Evolutionary conservation across 805 yeast species (phyloP), one percentile per base, ranked within the genome.

Genomic region (Candida railenensis): DNA sequence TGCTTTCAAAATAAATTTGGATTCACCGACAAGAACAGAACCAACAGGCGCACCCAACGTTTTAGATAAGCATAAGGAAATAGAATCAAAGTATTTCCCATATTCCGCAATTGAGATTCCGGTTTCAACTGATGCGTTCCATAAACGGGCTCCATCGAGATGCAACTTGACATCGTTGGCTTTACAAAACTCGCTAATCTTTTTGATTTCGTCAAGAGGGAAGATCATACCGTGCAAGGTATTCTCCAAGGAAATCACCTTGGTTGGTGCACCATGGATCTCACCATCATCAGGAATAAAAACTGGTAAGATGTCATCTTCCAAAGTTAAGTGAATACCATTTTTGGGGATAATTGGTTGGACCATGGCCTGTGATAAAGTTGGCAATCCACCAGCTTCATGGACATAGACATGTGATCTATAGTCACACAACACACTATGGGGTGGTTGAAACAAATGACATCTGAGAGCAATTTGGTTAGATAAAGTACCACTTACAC

Each of bases 1-100:
- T 37, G 94, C 89, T 58, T 81, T 83, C 55, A 73, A 68, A 51
- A 89, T 83, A 55, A 82, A 76, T 43, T 70, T 67, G 34, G 62
- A 58, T 40, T 72, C 67, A 34, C 96, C 94, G 34, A 89, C 96
- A 38, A 91, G 73, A 3, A 90, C 81, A 14, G 96, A 85, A 5
- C 97, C 97, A 58, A 91, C 83, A 48, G 97, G 97, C 1, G 97
- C 97, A 49, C 96, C 96, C 58, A 90, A 73, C 4, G 95, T 85
- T 65, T 91, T 91, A 42, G 96, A 89, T 43, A 91, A 67, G 65
- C 97, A 91, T 43, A 91, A 76, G 14, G 96, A 88, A 41, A 91
- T 87, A n/a, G 94, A 82, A 66, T 90, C 97, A 62, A 90, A 90
- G 50, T 82, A 70, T 51, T 77, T 73, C 54, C 95, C 87, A 64